Conservation (phyloP, 306 rosid genomes). For the Begonia peltatifolia region DNA sequence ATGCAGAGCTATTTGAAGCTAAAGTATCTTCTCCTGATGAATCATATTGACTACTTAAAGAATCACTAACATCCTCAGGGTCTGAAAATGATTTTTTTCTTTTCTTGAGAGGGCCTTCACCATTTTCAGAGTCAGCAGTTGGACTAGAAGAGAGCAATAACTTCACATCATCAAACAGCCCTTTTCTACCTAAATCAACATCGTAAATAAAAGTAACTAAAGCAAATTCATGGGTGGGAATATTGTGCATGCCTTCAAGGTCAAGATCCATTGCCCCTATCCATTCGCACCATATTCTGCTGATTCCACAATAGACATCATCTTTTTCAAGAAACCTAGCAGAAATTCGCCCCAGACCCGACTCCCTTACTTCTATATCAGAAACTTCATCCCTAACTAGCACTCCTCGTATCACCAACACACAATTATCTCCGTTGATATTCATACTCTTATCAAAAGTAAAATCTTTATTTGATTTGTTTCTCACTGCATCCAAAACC, state of each 20-base stretch:
- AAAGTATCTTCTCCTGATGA: conserved; percentile 50
- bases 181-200: conserved; percentile 52
- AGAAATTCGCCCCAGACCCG: conserved; percentile 59
- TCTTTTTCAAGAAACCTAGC: conserved; percentile 53
- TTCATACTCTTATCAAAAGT: conserved; percentile 8
- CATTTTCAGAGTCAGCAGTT: conserved; percentile 21
- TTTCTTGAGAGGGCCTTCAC: conserved; percentile 20
- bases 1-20: conserved; percentile 24
- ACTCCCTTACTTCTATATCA: conserved; percentile 33
- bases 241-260: conserved; percentile 14
- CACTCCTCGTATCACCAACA: conserved; percentile 40
- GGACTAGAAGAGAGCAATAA: conserved; percentile 34
- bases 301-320: conserved; percentile 22
- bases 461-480: conserved; percentile 20
- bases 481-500: conserved; percentile 7
- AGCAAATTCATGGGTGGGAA: conserved; percentile 49
- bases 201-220: conserved; percentile 49
- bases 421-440: conserved; percentile 11
- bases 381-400: conserved; percentile 41
- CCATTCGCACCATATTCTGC: conserved; percentile 95
- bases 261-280: conserved; percentile 32
- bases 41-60: conserved; percentile 38
- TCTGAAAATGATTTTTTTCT: conserved; percentile 50
- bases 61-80: conserved; percentile 36
- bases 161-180: conserved; percentile 39